Evolutionary conservation across 2,329 filamentous ascomycete genomes (phyloP), one percentile per base, ranked within the genome.

Genomic region (Paraphoma chrysanthemicola): DNA sequence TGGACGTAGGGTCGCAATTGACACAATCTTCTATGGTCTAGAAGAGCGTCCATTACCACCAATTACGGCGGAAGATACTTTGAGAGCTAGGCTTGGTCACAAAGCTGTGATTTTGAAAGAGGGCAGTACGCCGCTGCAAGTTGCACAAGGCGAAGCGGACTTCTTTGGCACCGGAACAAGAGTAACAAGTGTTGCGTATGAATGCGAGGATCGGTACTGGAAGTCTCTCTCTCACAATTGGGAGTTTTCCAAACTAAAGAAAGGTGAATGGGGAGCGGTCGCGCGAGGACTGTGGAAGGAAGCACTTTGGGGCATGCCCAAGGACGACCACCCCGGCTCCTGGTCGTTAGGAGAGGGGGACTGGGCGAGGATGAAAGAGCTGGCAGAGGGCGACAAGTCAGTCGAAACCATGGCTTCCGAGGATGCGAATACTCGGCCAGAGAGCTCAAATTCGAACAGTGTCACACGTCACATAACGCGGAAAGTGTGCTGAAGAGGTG

Each of bases 1-100:
- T 10, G 54, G 54, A n/a, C 54, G 54, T 17, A 17, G 39, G 2
- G 11, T 56, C 17, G 16, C 12, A 5, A 43, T 56, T 6, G 41
- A 52, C 45, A 31, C 45, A 11, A 7, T 41, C 0, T 56, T 44
- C 30, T 49, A 52, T 16, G 48, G 54, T n/a, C 44, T 29, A 2
- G 45, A 56, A 12, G 45, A 48, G 12, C 9, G 36, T n/a, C 36
- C 28, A 4, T 16, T 36, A 36, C 48, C 48, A 14, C 11, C 11
- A 3, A 7, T 41, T 2, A 33, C 16, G 5, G 33, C 29, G 14
- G 36, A 47, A 12, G 14, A 14, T 3, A 16, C 29, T 23, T 11
- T 51, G n/a, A 33, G 18, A 18, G 38, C 16, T 9, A 14, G 36
- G 11, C 36, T 47, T 11, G 44, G 33, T 5, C 43, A 33, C 10